These are phyloP conservation scores for Talaromyces sp. DNA, from an alignment of 2,329 filamentous ascomycete species.

Conservation along the genomic window DNA sequence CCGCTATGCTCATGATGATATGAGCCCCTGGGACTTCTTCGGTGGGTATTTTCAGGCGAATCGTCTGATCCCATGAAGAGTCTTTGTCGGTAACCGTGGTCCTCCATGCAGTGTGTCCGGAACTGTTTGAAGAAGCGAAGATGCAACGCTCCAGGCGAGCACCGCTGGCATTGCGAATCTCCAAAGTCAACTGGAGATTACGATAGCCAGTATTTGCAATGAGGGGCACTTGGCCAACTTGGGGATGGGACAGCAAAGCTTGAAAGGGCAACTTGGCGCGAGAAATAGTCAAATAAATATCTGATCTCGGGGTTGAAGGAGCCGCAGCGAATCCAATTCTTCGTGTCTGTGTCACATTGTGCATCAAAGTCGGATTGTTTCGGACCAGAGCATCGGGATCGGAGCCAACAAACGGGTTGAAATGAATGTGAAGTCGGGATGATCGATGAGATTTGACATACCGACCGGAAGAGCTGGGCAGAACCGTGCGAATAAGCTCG, in stretches of 20 bases:
- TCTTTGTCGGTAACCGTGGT: constrained; percentile 76
- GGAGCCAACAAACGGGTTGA: constrained; percentile 70
- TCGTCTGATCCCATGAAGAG: constrained; percentile 80
- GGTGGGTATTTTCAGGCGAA: constrained; percentile 73
- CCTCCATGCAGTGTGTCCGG: constrained; percentile 78
- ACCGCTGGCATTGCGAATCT: constrained; percentile 74
- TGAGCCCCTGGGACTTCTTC: constrained; percentile 79
- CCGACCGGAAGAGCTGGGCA: constrained; percentile 66
- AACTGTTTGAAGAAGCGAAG: constrained; percentile 75
- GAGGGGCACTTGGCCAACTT: constrained; percentile 75
- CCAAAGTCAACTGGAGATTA: constrained; percentile 83
- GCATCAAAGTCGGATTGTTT: constrained; percentile 79
- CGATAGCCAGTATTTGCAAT: constrained; percentile 60
- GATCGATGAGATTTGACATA: constrained; percentile 70
- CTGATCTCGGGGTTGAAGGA: constrained; percentile 79
- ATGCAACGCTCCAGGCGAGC: constrained; percentile 86
- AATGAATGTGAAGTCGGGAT: constrained; percentile 72
- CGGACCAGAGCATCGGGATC: constrained; percentile 80
- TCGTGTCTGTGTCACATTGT: constrained; percentile 72
- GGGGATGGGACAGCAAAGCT: constrained; percentile 61
- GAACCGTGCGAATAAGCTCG: constrained; percentile 66
- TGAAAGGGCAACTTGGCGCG: constrained; percentile 71
- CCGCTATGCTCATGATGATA: constrained; percentile 82
- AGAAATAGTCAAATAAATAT: constrained; percentile 87
- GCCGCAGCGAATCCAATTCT: constrained; percentile 94